Evolutionary conservation across 2,329 filamentous ascomycete species (phyloP), one percentile per base, ranked within the genome.

Genomic region (Fusarium chlamydosporum): DNA sequence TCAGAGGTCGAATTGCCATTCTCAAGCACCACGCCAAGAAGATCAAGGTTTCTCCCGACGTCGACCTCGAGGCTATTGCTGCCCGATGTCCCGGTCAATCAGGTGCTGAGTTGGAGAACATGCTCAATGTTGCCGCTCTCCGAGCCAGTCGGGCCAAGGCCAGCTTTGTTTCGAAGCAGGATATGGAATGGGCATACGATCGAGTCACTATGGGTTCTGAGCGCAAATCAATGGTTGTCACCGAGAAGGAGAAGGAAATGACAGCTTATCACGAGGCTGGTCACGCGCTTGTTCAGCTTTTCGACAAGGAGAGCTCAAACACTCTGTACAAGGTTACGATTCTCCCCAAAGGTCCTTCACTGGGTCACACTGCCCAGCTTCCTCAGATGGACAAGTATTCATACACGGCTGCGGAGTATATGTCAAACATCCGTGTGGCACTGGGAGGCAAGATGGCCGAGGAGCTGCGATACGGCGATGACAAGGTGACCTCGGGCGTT

Each of bases 151-250:
- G 96, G 78, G 87, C 92, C 71, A 96, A 94, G 81, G 87, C 91
- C 38, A 84, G 84, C 61, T 86, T 90, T 45, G 92, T 99, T 54
- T 86, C 87, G 13, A 91, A 93, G 79, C 81, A 86, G 34, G 94
- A 98, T 76, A 90, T 98, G 68, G 94, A 97, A 73, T 99, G 95
- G 94, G 96, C 96, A 59, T 98, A 97, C 81, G 96, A 99, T 83
- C 96, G 96, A 82, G 92, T 99, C 55, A 91, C 97, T 79, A 97
- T 99, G 93, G 96, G 96, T 37, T 92, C 95, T 4, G 96, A 99
- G 82, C 89, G 91, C 76, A 92, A 90, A 78, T 97, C 91, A 72
- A 93, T 95, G 81, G 88, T 97, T 57, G 95, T 99, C 57, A 92
- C 91, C 42, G 89, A 95, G 68, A 94, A 97, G 82, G 96, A 99